Evolutionary conservation across 352 stramenopile species (phyloP).

Genomic region (Thalassiosira mediterranea): DNA sequence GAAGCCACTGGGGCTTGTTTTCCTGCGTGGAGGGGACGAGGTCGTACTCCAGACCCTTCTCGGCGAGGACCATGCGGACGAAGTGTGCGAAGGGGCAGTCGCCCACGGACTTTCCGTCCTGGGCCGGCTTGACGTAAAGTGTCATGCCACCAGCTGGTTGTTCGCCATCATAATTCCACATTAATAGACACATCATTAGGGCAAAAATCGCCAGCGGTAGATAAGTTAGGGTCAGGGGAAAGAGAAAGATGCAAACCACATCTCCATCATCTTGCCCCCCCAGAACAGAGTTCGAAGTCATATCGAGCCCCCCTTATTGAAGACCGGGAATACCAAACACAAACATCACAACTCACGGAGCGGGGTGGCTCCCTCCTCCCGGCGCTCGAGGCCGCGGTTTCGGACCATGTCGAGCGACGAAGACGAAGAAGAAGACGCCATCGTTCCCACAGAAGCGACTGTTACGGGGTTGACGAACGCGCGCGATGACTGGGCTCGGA

Average conservation of each 20-base stretch:
- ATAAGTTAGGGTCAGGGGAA: background rate
- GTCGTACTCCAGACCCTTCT: constrained; percentile 76
- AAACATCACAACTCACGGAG: constrained; percentile 65
- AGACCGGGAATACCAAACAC: no score
- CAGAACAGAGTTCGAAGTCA: no score
- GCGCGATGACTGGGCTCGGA: constrained; percentile 16
- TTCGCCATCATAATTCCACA: background rate
- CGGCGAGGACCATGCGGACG: constrained; percentile 74
- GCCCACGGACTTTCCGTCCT: constrained; percentile 66
- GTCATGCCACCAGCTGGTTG: constrained; percentile 56
- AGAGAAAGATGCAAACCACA: background rate
- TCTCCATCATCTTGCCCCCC: background rate
- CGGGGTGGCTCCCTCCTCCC: constrained; percentile 67
- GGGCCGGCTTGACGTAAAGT: constrained; percentile 77
- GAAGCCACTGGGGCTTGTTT: constrained; percentile 77
- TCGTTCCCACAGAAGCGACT: background rate
- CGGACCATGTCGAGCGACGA: constrained; percentile 56
- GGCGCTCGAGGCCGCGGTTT: constrained; percentile 67
- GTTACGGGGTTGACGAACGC: constrained; percentile 9
- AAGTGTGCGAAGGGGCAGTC: constrained; percentile 83
- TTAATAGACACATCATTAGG: background rate
- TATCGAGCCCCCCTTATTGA: no score
- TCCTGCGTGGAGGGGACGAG: constrained; percentile 59
- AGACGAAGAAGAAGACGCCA: constrained; percentile 17
- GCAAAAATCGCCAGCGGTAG: background rate